Evolutionary conservation across 805 yeast species (phyloP).

Genomic region (Candida saitoana): DNA sequence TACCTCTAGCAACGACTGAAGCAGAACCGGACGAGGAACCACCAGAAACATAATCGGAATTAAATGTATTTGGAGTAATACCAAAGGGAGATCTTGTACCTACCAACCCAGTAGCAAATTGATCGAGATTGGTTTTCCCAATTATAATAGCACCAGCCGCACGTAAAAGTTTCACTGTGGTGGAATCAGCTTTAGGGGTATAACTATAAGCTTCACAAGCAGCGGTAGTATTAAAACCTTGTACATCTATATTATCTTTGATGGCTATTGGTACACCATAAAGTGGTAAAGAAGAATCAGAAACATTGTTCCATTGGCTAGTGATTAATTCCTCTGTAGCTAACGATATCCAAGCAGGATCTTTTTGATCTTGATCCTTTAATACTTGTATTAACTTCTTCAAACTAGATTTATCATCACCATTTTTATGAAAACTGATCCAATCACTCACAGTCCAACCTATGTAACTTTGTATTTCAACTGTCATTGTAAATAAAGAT

Average conservation of each 20-base stretch:
- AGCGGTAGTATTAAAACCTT: conserved; percentile 81
- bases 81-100: conserved; percentile 97
- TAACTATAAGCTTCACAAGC: conserved; percentile 88
- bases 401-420: conserved; percentile 61
- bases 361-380: conserved; percentile 50
- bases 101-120: conserved; percentile 95
- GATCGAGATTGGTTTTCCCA: conserved; percentile 94
- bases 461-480: conserved; percentile 19
- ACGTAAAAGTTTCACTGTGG: conserved; percentile 68
- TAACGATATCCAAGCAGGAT: conserved; percentile 91
- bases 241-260: conserved; percentile 91
- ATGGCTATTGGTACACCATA: conserved; percentile 95
- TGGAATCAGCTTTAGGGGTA: conserved; percentile 66
- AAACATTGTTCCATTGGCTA: conserved; percentile 70
- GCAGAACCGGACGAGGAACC: conserved; percentile 98
- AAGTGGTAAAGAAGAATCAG: conserved; percentile 56
- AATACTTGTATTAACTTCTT: conserved; percentile 44
- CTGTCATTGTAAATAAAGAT: not conserved
- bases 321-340: conserved; percentile 56
- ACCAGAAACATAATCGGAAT: conserved; percentile 77
- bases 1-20: conserved; percentile 81
- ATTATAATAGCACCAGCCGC: conserved; percentile 89
- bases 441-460: conserved; percentile 87
- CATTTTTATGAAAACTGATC: conserved; percentile 60
- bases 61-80: conserved; percentile 74